Evolutionary conservation across 2,329 filamentous ascomycete species (phyloP).

Genomic region (Trichoderma hamatum): DNA sequence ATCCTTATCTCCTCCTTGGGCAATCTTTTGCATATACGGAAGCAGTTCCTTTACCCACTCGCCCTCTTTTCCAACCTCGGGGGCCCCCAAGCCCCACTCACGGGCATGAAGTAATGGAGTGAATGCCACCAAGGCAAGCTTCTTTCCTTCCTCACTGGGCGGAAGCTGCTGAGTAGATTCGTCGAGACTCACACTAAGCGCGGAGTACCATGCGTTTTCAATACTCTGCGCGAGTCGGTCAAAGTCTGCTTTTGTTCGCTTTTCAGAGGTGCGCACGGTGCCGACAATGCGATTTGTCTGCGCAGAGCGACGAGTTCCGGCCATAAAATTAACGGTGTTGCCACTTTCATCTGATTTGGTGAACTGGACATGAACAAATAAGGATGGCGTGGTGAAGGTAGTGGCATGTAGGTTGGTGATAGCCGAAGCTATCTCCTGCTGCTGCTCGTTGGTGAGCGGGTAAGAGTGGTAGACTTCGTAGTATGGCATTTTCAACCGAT

Average conservation of each 20-base stretch:
- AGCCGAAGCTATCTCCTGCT: neutral
- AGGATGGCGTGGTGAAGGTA: neutral
- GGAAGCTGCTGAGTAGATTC: too few relatives aligned
- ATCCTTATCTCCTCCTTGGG: too few relatives aligned
- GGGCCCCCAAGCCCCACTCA: too few relatives aligned
- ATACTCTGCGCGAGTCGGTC: neutral
- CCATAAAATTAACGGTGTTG: neutral
- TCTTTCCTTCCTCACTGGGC: too few relatives aligned
- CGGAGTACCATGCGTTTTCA: neutral
- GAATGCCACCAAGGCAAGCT: too few relatives aligned
- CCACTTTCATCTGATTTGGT: neutral
- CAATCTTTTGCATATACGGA: too few relatives aligned
- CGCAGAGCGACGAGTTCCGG: neutral
- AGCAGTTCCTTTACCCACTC: too few relatives aligned
- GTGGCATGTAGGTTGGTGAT: neutral
- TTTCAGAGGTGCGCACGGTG: neutral
- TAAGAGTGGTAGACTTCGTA: neutral
- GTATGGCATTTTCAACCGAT: too few relatives aligned
- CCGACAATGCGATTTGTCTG: neutral
- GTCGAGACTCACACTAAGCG: too few relatives aligned
- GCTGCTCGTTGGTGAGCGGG: neutral
- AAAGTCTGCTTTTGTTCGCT: neutral
- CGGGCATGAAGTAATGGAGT: too few relatives aligned
- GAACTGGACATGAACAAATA: neutral
- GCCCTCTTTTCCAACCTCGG: too few relatives aligned